Conservation (phyloP, 306 rosid species). For the Cicer pinnatifidum region DNA sequence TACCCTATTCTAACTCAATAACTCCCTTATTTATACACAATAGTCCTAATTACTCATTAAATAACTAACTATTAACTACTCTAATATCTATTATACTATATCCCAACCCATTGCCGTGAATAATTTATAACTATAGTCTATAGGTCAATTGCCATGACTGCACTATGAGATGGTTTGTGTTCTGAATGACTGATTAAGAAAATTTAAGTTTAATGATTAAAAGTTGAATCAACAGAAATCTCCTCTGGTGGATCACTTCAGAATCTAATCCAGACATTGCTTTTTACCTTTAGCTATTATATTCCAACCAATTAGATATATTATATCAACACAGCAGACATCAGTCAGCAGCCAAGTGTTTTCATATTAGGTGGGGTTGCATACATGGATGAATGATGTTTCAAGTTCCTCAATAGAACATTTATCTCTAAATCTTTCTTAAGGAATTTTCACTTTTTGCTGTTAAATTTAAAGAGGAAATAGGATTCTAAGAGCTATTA, state of each 20-base stretch:
- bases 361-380: neutral
- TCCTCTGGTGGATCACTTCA: slow-evolving; percentile 28
- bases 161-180: neutral
- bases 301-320: slow-evolving; percentile 14
- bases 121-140: neutral
- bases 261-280: neutral
- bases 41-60: too few species aligned
- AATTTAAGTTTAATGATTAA: neutral
- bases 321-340: neutral
- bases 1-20: too few species aligned
- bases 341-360: neutral
- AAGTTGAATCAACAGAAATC: slow-evolving; percentile 17
- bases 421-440: neutral
- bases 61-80: too few species aligned
- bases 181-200: neutral
- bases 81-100: too few species aligned
- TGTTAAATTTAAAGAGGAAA: slow-evolving; percentile 2
- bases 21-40: too few species aligned
- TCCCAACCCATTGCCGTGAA: too few species aligned
- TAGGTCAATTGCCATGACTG: neutral
- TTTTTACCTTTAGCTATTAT: neutral
- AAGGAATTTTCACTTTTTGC: neutral
- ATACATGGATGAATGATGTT: slow-evolving; percentile 1
- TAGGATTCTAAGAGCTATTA: neutral
- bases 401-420: neutral